Evolutionary conservation across 805 yeast species (phyloP), one percentile per base, ranked within the genome.

Genomic region (Myxozyma neotropica): DNA sequence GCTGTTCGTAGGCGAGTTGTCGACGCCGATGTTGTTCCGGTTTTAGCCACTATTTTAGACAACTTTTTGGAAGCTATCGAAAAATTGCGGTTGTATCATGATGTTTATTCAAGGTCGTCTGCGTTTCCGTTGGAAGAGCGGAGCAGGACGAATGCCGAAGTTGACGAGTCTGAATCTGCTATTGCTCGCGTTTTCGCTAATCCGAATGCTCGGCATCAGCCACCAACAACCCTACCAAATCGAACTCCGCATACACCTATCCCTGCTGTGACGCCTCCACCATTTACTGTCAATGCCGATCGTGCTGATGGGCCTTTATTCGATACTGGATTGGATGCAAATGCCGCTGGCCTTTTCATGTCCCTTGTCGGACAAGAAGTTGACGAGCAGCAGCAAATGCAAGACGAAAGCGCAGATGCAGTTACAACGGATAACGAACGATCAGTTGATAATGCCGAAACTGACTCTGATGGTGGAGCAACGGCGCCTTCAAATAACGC

Each of bases 11-110:
- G 86, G 67, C 84, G 91, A 68, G 88, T 94, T 6, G 97, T 91
- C 8, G 85, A 88, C 63, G 96, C 97, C 1, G 98, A 97, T 3
- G 85, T 91, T 61, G 81, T 94, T 40, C 97, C 97, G 0, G 83
- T 93, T 2, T 81, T 93, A 43, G 94, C 97, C 55, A 92, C 99
- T 0, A 87, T 94, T 1, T 78, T 93, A 65, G 98, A 94, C 73
- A 92, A 93, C 73, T 93, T 87, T 72, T 76, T 90, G 52, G 69
- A 64, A 45, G 68, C 69, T 10, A 53, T 67, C 26, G 70, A 68
- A 44, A 59, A 65, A 53, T 35, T 67, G 24, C 38, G 65, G 15
- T 15, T 55, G 36, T 61, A 59, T 42, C 65, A 59, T 39, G 64
- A 60, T 44, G 45, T 52, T 12, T 58, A 46, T 21, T 36, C 52